Conservation (phyloP, 768 basidiomycete genomes). For the Mycena alexandri region DNA sequence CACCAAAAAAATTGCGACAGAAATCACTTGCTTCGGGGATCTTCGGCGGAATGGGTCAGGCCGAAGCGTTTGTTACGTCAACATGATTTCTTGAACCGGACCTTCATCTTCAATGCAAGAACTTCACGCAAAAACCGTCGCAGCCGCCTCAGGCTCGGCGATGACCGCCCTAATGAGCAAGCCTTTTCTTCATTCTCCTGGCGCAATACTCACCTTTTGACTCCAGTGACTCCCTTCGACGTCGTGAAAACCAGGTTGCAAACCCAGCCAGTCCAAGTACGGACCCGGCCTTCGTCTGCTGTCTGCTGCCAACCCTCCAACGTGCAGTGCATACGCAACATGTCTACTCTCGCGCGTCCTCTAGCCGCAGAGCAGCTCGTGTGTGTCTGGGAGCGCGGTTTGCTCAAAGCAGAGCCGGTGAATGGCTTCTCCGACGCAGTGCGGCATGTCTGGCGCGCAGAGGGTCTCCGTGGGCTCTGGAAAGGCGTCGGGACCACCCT, state of each 20-base stretch:
- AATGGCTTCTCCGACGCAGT: conserved; percentile 91
- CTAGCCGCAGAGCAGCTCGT: conserved; percentile 73
- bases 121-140: conserved; percentile 83
- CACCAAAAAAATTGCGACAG: no score
- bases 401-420: conserved; percentile 78
- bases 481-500: conserved; percentile 94
- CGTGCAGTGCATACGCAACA: conserved; percentile 74
- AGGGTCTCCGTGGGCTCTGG: conserved; percentile 91
- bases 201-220: conserved; percentile 7
- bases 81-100: conserved; percentile 12
- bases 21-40: no score
- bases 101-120: conserved; percentile 77
- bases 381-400: conserved; percentile 83
- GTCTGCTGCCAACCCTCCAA: conserved; percentile 80
- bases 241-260: conserved; percentile 97
- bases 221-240: conserved; percentile 97
- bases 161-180: conserved; percentile 87
- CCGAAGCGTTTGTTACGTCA: neutral
- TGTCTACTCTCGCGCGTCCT: conserved; percentile 79
- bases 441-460: conserved; percentile 80
- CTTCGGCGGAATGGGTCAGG: no score
- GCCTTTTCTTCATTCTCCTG: conserved; percentile 39
- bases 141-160: conserved; percentile 83
- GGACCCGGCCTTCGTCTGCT: conserved; percentile 63
- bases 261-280: conserved; percentile 78